Evolutionary conservation across 106 monocot genomes (phyloP), one percentile per base, ranked within the genome.

Genomic region (Agapanthus africanus): DNA sequence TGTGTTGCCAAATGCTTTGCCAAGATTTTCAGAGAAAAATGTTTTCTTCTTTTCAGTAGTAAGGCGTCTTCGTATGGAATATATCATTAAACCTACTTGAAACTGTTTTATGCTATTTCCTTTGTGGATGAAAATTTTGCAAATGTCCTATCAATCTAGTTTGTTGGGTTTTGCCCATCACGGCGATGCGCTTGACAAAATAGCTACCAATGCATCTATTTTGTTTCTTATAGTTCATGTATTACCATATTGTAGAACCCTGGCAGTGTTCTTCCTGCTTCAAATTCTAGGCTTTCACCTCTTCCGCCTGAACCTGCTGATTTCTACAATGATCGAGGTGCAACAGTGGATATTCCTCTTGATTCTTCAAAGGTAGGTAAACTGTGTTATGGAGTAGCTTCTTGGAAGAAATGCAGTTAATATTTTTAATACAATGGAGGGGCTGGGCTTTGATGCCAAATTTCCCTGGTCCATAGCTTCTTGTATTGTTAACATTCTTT

Each of bases 301-400:
- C 88, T 97, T 72, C 91, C 91, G 40, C 95, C 88, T 31, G 95
- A 97, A 65, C 91, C 91, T 46, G 88, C 88, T 61, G 95, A 91
- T 80, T 97, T 97, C 59, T 88, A 91, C 74, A 91, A 79, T 85
- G 91, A 82, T 44, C 84, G 75, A 56, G 63, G 70, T 69, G 84
- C 87, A 67, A 80, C 88, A 37, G 70, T 89, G 21, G 95, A 97
- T 79, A 86, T 97, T 76, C 91, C 91, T 56, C 85, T 95, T 59
- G 95, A 91, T 52, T 67, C 67, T 40, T 34, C 85, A 18, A 88
- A 88, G 84, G 95, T 91, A 47, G 11, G 61, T 64, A 11, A 4
- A 57, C 42, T 38, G 7, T 40, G 40, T 60, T 52, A 36, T 41
- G 15, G 67, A 54, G 4, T 0, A 67, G 1, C 10, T 22, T 16